Conservation (phyloP, 495 filamentous ascomycete species). For the Penicilliopsis zonata region DNA sequence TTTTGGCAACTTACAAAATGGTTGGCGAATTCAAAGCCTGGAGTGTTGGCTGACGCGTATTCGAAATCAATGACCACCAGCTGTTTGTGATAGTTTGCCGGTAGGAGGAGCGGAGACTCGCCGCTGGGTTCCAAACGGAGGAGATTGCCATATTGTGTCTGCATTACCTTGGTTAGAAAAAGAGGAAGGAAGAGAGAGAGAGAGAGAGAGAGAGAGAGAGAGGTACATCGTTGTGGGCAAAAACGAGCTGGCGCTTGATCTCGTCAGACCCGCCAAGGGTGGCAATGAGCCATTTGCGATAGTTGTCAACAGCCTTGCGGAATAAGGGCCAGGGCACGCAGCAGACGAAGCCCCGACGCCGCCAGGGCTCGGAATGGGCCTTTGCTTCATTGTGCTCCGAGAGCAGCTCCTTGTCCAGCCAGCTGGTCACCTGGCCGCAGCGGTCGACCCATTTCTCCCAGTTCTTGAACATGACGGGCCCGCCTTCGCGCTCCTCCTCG, state of each 20-base stretch:
- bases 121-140: conserved; percentile 75
- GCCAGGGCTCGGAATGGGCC: conserved; percentile 41
- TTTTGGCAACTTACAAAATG: conserved; percentile 65
- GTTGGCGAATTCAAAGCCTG: conserved; percentile 90
- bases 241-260: conserved; percentile 67
- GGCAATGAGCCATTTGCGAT: conserved; percentile 60
- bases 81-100: conserved; percentile 86
- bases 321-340: conserved; percentile 79
- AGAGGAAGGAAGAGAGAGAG: background rate
- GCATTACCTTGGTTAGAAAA: background rate
- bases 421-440: conserved; percentile 62
- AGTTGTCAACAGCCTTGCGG: conserved; percentile 60
- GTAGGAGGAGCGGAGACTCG: conserved; percentile 78
- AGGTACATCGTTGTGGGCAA: conserved; percentile 94
- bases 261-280: conserved; percentile 53
- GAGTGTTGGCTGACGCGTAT: conserved; percentile 83
- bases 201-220: no score
- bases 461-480: conserved; percentile 76
- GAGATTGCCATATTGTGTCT: conserved; percentile 99
- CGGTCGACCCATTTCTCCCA: conserved; percentile 92
- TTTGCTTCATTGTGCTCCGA: conserved; percentile 26
- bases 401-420: conserved; percentile 58
- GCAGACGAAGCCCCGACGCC: conserved; percentile 61
- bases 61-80: conserved; percentile 98
- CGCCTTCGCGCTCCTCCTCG: conserved; percentile 59